Evolutionary conservation across 1,284 basidiomycete species (phyloP).

Genomic region (Athelia psychrophila): DNA sequence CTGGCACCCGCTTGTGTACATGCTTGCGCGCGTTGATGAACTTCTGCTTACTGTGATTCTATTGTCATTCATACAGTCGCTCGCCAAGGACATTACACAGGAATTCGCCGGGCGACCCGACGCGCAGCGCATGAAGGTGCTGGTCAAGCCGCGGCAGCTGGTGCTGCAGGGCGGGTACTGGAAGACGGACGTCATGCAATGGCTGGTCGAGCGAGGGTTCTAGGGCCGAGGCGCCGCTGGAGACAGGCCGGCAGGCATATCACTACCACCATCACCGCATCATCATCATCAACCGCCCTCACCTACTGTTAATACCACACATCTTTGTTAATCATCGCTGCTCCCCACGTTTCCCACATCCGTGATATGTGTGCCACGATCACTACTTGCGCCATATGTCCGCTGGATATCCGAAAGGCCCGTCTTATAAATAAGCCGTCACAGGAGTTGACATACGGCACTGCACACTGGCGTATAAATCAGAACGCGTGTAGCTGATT

Average conservation of each 20-base stretch:
- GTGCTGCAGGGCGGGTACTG: constrained; percentile 55
- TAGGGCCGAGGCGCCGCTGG: constrained; percentile 23
- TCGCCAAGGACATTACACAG: constrained; percentile 47
- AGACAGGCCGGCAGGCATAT: not conserved
- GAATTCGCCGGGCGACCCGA: constrained; percentile 44
- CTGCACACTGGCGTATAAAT: too few species aligned
- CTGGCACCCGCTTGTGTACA: not conserved
- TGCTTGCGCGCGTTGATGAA: not conserved
- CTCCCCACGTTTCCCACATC: too few species aligned
- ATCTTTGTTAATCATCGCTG: too few species aligned
- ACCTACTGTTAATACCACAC: too few species aligned
- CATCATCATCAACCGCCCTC: not conserved
- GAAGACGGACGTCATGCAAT: constrained; percentile 55
- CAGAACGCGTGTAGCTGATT: too few species aligned
- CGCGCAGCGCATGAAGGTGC: constrained; percentile 43
- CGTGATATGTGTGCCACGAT: too few species aligned
- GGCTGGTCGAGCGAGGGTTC: constrained; percentile 60
- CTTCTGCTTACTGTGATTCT: constrained; percentile 3
- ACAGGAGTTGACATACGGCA: too few species aligned
- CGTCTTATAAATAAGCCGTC: too few species aligned
- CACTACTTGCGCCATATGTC: too few species aligned
- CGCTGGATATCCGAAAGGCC: too few species aligned
- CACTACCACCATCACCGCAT: not conserved
- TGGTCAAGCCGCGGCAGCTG: constrained; percentile 47
- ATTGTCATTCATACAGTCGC: constrained; percentile 32